phyloP scores from a whole-genome alignment of 2,329 filamentous ascomycete species.

The Fonsecaea pedrosoi region DNA sequence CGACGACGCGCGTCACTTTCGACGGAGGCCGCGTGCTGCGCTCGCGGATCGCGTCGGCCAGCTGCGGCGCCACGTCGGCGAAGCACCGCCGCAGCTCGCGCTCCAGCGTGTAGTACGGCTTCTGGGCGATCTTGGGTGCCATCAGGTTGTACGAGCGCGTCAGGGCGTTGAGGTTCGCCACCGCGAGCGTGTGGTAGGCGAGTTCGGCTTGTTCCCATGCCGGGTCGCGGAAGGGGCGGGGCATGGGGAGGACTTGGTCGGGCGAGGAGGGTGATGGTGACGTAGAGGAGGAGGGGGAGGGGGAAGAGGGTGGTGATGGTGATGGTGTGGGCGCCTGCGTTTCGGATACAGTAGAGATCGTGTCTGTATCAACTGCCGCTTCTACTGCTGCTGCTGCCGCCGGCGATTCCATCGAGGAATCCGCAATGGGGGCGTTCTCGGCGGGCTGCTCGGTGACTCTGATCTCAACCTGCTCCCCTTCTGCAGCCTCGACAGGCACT shows the following conservation, averaged over 20 bases:
- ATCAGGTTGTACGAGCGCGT: slow-evolving; percentile 92
- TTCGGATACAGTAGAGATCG: background rate
- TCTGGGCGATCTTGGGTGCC: slow-evolving; percentile 89
- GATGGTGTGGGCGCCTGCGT: slow-evolving; percentile 15
- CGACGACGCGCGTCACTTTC: slow-evolving; percentile 48
- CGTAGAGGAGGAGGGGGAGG: slow-evolving; percentile 5
- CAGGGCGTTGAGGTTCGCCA: slow-evolving; percentile 78
- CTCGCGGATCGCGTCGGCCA: slow-evolving; percentile 75
- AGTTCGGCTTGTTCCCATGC: slow-evolving; percentile 75
- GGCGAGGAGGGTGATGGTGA: slow-evolving; percentile 18
- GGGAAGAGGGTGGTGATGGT: slow-evolving; percentile 31
- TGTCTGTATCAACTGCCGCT: background rate
- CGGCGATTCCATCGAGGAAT: background rate
- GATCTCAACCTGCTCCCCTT: slow-evolving; percentile 34
- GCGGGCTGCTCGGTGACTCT: slow-evolving; percentile 41
- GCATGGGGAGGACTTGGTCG: slow-evolving; percentile 47
- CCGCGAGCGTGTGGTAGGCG: slow-evolving; percentile 76
- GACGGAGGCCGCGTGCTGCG: slow-evolving; percentile 63
- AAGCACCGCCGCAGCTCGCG: slow-evolving; percentile 83
- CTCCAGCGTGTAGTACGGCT: slow-evolving; percentile 85
- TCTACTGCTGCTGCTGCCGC: background rate
- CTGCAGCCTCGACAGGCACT: slow-evolving; percentile 12
- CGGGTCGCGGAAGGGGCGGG: slow-evolving; percentile 76
- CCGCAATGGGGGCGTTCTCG: slow-evolving; percentile 7
- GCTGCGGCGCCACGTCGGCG: slow-evolving; percentile 79